Evolutionary conservation across 176 grass and related monocot species (phyloP).

Genomic region (Poa annua): DNA sequence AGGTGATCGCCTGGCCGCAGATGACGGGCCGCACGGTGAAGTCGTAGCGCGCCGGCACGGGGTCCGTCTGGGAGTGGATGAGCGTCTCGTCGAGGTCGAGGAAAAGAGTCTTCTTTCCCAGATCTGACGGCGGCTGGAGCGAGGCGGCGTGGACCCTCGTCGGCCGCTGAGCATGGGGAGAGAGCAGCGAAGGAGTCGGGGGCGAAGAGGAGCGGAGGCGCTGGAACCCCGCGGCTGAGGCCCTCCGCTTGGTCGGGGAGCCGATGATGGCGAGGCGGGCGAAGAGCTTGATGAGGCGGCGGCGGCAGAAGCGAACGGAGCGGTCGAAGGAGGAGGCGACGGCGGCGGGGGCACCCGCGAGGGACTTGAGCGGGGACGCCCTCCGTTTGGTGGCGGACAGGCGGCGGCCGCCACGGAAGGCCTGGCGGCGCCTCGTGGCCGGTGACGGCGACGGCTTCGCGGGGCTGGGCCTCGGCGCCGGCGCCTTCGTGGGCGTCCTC

Average conservation of each 20-base stretch:
- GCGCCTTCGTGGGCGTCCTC: constrained; percentile 69
- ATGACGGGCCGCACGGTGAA: constrained; percentile 82
- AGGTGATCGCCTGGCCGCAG: constrained; percentile 64
- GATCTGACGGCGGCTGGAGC: constrained; percentile 49
- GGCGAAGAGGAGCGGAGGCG: constrained; percentile 53
- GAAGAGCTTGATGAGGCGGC: constrained; percentile 82
- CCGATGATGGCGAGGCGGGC: constrained; percentile 59
- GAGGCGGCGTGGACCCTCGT: neutral
- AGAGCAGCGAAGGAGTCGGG: neutral
- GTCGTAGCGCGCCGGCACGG: constrained; percentile 59
- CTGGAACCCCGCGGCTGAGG: constrained; percentile 52
- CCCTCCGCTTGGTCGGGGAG: constrained; percentile 48
- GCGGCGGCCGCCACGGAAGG: constrained; percentile 24
- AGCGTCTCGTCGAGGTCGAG: constrained; percentile 96
- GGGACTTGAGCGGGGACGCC: constrained; percentile 49
- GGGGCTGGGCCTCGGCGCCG: constrained; percentile 42
- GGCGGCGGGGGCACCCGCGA: constrained; percentile 41
- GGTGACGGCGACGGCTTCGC: constrained; percentile 36
- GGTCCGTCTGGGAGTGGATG: constrained; percentile 78
- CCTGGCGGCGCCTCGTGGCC: constrained; percentile 1
- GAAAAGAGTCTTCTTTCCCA: constrained; percentile 66
- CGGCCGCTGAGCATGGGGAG: neutral
- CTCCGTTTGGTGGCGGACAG: constrained; percentile 33
- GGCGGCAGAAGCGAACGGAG: constrained; percentile 76
- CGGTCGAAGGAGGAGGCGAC: constrained; percentile 53